These are phyloP conservation scores for Phytophthora syringae DNA, from an alignment of 352 stramenopile genomes.

Conservation along the genomic window DNA sequence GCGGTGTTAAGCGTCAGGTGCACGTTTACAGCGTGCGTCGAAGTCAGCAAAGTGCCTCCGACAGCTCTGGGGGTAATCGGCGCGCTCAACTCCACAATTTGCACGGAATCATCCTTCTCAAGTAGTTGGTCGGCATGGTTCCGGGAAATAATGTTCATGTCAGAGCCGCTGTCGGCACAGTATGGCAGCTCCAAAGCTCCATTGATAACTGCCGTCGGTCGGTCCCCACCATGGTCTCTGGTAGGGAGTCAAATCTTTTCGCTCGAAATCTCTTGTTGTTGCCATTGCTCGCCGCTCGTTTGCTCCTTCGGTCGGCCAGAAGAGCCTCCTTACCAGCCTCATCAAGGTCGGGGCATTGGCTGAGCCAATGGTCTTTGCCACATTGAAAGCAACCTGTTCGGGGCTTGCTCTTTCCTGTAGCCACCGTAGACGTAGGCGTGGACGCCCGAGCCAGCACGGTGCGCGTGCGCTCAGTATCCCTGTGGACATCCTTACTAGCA, in stretches of 20 bases:
- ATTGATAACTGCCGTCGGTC: slow-evolving; percentile 9
- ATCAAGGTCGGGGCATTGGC: slow-evolving; percentile 16
- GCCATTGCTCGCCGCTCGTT: no score
- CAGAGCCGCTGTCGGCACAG: slow-evolving; percentile 22
- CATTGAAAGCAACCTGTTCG: slow-evolving; percentile 15
- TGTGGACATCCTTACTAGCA: no score
- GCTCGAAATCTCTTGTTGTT: no score
- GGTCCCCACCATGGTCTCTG: slow-evolving; percentile 11
- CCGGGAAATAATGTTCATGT: slow-evolving; percentile 17
- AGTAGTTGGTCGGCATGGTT: neutral
- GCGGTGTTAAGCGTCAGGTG: slow-evolving; percentile 7
- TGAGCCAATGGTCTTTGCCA: slow-evolving; percentile 23
- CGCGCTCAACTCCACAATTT: neutral
- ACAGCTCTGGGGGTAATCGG: slow-evolving; percentile 2
- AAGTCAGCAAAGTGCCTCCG: neutral
- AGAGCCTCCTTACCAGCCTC: slow-evolving; percentile 10
- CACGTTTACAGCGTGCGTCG: neutral
- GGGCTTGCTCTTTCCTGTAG: slow-evolving; percentile 6
- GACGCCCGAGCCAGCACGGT: no score
- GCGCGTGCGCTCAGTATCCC: no score
- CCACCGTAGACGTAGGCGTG: neutral
- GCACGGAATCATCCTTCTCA: neutral
- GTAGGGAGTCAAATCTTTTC: no score
- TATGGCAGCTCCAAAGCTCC: neutral
- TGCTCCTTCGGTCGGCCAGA: neutral